These are phyloP conservation scores for Bryoerythrophyllum caledonicum DNA, from an alignment of 225 moss, liverwort and hornwort species.

Conservation along the genomic window DNA sequence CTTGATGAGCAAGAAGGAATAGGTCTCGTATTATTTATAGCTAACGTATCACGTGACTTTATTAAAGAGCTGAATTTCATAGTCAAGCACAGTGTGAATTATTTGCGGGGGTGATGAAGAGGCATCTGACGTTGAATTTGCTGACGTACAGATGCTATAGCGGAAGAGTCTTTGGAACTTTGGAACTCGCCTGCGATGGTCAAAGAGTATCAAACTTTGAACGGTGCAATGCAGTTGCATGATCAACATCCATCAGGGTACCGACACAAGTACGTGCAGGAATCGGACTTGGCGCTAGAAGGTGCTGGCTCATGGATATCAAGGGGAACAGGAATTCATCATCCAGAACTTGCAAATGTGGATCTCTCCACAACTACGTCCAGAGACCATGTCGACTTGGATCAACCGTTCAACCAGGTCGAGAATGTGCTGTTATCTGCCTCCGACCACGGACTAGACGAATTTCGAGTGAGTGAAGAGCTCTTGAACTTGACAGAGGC, in stretches of 20 bases:
- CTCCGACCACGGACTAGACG: slow-evolving; percentile 18
- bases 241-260: background rate
- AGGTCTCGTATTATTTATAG: background rate
- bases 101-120: background rate
- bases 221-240: slow-evolving; percentile 10
- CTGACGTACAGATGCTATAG: slow-evolving; percentile 22
- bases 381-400: slow-evolving; percentile 13
- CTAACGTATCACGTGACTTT: background rate
- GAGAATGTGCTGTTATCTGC: background rate
- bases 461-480: slow-evolving; percentile 21
- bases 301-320: slow-evolving; percentile 6
- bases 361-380: slow-evolving; percentile 6
- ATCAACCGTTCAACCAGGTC: slow-evolving; percentile 11
- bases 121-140: too few relatives aligned
- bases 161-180: slow-evolving; percentile 18
- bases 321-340: background rate
- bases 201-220: background rate
- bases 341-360: slow-evolving; percentile 3
- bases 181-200: slow-evolving; percentile 28
- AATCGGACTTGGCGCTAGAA: background rate
- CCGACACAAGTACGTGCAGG: background rate
- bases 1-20: background rate
- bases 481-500: slow-evolving; percentile 41
- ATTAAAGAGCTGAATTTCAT: background rate
- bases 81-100: background rate